Evolutionary conservation across 495 filamentous ascomycete genomes (phyloP), one percentile per base, ranked within the genome.

Genomic region (Xylaria venustula): DNA sequence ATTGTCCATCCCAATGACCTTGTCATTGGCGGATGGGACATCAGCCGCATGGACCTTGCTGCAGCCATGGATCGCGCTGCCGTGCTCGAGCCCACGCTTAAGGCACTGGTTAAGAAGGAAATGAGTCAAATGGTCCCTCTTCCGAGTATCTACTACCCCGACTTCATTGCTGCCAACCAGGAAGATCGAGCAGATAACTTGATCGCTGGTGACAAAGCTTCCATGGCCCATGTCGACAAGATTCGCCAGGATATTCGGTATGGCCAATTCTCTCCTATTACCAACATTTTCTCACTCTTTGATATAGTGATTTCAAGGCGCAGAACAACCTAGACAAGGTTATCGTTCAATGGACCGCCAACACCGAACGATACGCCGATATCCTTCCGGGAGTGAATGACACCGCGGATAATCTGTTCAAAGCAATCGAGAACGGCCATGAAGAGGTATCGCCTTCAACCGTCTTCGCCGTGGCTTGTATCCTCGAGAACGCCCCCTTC

Each of bases 141-240:
- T 64, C 93, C 92, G 26, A 92, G 88, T 77, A 90, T 97, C 79
- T 98, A 98, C 85, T 98, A 98, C 72, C 94, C 94, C 4, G 94
- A 98, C 76, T 98, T 98, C 82, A 98, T 98, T 71, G 94, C 94
- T 61, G 89, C 94, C 75, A 98, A 98, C 81, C 94, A 98, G 81
- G 93, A 92, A 75, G 93, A 93, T 67, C 91, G 94, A 71, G 94
- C 95, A 60, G 91, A 98, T 79, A 98, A 98, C 68, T 64, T 95
- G 59, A 75, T 98, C 45, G 77, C 88, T 58, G 94, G 94, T 36
- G 82, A 82, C 74, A 95, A 96, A 81, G 92, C 90, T 61, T 88
- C 74, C 73, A 84, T 77, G 77, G 92, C 84, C 40, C 94, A 98
- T 74, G 90, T 98, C 19, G 92, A 97, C 80, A 87, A 91, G 70